These are phyloP conservation scores for Chrysosphaeria jannelii DNA, from an alignment of 2,329 filamentous ascomycete species.

Conservation along the genomic window DNA sequence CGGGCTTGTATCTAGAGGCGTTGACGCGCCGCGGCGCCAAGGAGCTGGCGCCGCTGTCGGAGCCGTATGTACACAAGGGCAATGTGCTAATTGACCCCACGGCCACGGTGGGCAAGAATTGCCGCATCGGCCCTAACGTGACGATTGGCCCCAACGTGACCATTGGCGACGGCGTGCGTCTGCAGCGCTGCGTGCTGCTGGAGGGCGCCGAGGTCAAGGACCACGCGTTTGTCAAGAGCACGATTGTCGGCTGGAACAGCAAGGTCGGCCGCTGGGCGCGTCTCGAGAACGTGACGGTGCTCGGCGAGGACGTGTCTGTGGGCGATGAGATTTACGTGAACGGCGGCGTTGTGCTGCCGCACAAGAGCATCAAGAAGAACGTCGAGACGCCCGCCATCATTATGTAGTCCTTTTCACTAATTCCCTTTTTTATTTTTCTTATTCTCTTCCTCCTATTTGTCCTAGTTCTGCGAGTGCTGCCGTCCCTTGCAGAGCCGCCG, in stretches of 20 bases:
- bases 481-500: constrained; percentile 40
- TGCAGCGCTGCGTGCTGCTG: constrained; percentile 78
- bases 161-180: constrained; percentile 72
- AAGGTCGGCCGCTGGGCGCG: constrained; percentile 85
- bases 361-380: constrained; percentile 98
- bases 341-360: constrained; percentile 74
- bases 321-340: constrained; percentile 98
- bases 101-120: constrained; percentile 94
- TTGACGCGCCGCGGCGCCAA: constrained; percentile 74
- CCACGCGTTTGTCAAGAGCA: constrained; percentile 95
- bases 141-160: constrained; percentile 83
- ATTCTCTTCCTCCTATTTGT: too few species aligned
- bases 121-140: constrained; percentile 90
- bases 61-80: constrained; percentile 66
- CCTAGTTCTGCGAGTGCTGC: constrained; percentile 1
- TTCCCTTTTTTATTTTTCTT: too few species aligned
- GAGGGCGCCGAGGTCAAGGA: constrained; percentile 87
- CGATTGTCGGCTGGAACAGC: constrained; percentile 97
- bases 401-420: too few species aligned
- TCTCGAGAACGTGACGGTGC: constrained; percentile 89
- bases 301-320: constrained; percentile 92
- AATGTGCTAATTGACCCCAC: constrained; percentile 88
- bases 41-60: constrained; percentile 40
- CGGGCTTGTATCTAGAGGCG: constrained; percentile 83
- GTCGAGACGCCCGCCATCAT: constrained; percentile 52